Base-by-base conservation (phyloP, 257 asterid genomes). In the Mentha longifolia region DNA sequence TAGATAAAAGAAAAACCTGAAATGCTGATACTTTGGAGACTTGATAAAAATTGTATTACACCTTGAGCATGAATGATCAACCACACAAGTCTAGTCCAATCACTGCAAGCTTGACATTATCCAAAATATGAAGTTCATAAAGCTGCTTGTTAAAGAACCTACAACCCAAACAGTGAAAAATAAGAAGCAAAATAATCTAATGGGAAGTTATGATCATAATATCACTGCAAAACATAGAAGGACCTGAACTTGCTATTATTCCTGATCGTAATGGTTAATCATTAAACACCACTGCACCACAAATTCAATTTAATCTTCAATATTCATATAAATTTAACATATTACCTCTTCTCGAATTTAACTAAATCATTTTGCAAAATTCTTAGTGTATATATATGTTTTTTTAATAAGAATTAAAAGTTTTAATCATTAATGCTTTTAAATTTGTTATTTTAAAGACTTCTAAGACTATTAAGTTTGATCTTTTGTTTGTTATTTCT, bases 21-120 rank as follows among this genome's bases (percentile, higher is more conserved):
- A 68, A 28, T 41, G 41, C 74, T 57, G 71, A 70, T 70, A 55
- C 28, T 61, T 33, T 61, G 49, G 62, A 72, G 71, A 58, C 59
- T 50, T 35, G 1, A 37, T 33, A 35, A 70, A 61, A 35, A 28
- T 46, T 65, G 56, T 71, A 71, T 0, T 35, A 57, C 52, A 45
- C 72, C 41, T 9, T 6, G 41, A 33, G 2, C 65, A 65, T 46
- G 69, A 11, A 37, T 46, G 69, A 60, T 50, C 59, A 61, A 61
- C 61, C 16, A 63, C 49, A 41, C 19, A 67, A 28, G 61, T 70
- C 67, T 54, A 60, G 1, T 11, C 22, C 61, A 7, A 63, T 41
- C 69, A 41, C 55, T 11, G 61, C 12, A 54, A 43, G 43, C 20
- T 56, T 65, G 64, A 63, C 22, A 56, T 55, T 47, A 16, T 39